Base-by-base conservation (phyloP, 2,329 filamentous ascomycete species). In the Dryadomyces quercivorus region DNA sequence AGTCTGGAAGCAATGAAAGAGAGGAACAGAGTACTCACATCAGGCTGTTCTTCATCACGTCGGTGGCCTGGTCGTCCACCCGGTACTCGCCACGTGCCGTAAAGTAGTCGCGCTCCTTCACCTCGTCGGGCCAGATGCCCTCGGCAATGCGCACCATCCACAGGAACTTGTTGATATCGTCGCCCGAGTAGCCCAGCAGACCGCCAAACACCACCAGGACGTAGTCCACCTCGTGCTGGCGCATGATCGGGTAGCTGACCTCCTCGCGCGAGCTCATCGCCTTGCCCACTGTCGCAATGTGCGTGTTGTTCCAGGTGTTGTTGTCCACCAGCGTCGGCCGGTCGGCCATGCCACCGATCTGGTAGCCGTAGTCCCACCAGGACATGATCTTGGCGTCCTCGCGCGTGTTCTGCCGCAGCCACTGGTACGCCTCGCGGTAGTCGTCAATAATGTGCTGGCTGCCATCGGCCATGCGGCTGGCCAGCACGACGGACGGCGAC, bases 251-350 rank as follows among this genome's bases (percentile, higher is more conserved):
- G 70, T 98, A 98, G 73, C 90, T 95, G 70, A 97, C 91, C 70
- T 98, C 94, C 70, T 98, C 93, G 48, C 88, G 79, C 8, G 91
- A 96, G 73, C 87, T 93, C 93, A 98, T 97, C 45, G 93, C 93
- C 75, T 98, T 98, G 65, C 93, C 93, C 56, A 98, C 93, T 15
- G 93, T 98, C 53, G 93, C 93, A 71, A 98, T 98, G 69, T 98
- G 93, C 8, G 93, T 98, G 75, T 98, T 98, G 77, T 98, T 98
- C 93, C 93, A 98, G 2, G 93, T 98, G 75, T 98, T 98, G 77
- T 98, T 98, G 76, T 98, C 93, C 38, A 98, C 93, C 38, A 98
- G 78, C 1, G 93, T 98, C 38, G 93, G 93, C 54, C 93, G 82
- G 69, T 98, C 93, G 51, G 93, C 93, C 93, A 98, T 98, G 61